Evolutionary conservation across 1,284 basidiomycete genomes (phyloP), one percentile per base, ranked within the genome.

Genomic region (Vanrija pseudolonga): DNA sequence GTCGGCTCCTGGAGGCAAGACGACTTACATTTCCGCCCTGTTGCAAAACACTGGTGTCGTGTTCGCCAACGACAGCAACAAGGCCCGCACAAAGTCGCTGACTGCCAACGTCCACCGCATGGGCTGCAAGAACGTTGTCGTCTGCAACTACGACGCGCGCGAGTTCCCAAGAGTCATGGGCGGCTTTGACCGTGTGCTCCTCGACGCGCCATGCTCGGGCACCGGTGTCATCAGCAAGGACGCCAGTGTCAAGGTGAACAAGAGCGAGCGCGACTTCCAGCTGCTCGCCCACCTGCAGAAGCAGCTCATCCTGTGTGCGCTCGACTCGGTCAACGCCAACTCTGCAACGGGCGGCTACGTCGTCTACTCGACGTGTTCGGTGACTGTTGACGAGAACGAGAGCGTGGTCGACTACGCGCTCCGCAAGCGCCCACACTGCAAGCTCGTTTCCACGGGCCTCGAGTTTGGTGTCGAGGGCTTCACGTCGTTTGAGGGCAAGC

Each of bases 121-220:
- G 65, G 96, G 96, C 2, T 98, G 96, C 81, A 96, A 93, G 77
- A 99, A 98, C 73, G 94, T 98, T 46, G 87, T 97, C 9, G 86
- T 98, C 36, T 98, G 93, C 76, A 96, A 92, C 55, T 95, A 98
- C 70, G 96, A 99, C 69, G 96, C 94, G 4, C 82, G 96, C 56
- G 89, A 98, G 76, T 99, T 98, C 79, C 96, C 96, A n/a, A 97
- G 95, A 75, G 94, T 99, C 43, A 93, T 99, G 79, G 96, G 95
- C 20, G 96, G 96, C 1, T 99, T 99, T 66, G 95, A 99, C 72
- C 83, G 96, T 19, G 93, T 98, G 36, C 78, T 99, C 57, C 80
- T 99, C 53, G 96, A 99, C 76, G 95, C 96, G 41, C 96, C 96
- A 24, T 99, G 96, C 76, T 93, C 89, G 65, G 96, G 96, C 18